Conservation (phyloP, 2,329 filamentous ascomycete species). For the Chrysosporium queenslandicum region DNA sequence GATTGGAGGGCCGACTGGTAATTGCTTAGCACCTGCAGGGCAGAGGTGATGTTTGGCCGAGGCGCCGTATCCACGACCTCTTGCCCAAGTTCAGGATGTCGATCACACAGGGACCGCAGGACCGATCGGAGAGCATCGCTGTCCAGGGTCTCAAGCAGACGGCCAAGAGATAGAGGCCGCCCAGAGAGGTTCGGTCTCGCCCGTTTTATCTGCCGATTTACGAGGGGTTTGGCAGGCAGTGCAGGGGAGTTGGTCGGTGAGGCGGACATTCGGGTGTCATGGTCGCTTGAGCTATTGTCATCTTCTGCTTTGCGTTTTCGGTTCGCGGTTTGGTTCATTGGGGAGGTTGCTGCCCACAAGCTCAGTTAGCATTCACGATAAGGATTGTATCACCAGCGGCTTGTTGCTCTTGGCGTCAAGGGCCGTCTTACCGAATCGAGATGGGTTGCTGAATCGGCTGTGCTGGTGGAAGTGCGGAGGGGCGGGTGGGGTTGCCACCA, state of each 20-base stretch:
- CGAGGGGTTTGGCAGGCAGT: constrained; percentile 57
- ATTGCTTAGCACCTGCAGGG: constrained; percentile 65
- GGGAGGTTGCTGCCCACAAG: constrained; percentile 26
- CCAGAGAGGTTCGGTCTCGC: constrained; percentile 59
- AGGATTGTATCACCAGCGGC: background rate
- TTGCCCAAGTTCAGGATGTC: constrained; percentile 72
- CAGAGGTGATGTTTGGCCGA: constrained; percentile 71
- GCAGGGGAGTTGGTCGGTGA: constrained; percentile 78
- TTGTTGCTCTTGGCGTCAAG: constrained; percentile 13
- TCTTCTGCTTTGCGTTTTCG: constrained; percentile 85
- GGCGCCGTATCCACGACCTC: constrained; percentile 79
- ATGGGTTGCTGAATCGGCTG: constrained; percentile 47
- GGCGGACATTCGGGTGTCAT: constrained; percentile 79
- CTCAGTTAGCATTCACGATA: constrained; percentile 12
- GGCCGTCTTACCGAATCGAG: constrained; percentile 46
- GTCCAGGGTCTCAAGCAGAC: constrained; percentile 90
- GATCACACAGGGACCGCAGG: constrained; percentile 82
- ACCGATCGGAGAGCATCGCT: constrained; percentile 72
- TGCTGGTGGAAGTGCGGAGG: constrained; percentile 55
- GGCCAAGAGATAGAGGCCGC: constrained; percentile 54
- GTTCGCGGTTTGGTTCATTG: constrained; percentile 34
- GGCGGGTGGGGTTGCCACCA: constrained; percentile 49
- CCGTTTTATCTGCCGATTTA: constrained; percentile 58
- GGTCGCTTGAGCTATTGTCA: constrained; percentile 43
- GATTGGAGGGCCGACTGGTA: constrained; percentile 71